Base-by-base conservation (phyloP, 176 grass and related monocot genomes). In the Bolboschoenus planiculmis region DNA sequence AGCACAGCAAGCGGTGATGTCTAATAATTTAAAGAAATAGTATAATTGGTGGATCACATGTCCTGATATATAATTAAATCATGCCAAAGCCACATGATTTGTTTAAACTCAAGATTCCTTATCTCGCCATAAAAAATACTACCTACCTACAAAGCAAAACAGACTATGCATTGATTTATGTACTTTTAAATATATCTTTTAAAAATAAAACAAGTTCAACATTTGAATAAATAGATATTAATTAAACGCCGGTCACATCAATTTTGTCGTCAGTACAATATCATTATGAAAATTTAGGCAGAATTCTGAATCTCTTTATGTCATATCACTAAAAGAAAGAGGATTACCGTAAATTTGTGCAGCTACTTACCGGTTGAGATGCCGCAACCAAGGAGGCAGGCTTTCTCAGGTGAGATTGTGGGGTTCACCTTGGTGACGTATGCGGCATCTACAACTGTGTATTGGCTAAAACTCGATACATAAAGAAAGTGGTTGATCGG, bases 401-500 rank as follows among this genome's bases (percentile, higher is more conserved):
- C 88, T 47, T 90, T 83, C 5, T 86, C 89, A 42, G 90, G 88
- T n/a, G 91, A 83, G 81, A 94, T 61, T 42, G 74, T 10, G 7
- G 86, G 61, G 61, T 87, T 58, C 50, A 94, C 42, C 91, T 84
- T 92, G 71, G 84, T 82, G 79, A 97, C 65, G 64, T 86, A 82
- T 36, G 67, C 84, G 5, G 84, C 43, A 85, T 97, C 94, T 10
- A 94, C 88, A 70, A 97, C 94, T 30, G 90, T 92, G 90, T 97
- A 92, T 84, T 97, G 72, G 81, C 77, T 82, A 87, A 92, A 97
- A 90, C 92, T 97, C 63, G 94, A 90, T 1, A 90, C 59, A 55
- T 63, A 59, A 26, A 97, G 27, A 62, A 84, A 58, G 83, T 92
- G 68, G 83, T 92, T 40, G 5, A 97, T 36, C 34, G 85, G 79